Percentiles rank a stretch among this genome's conserved stretches.
Conservation (phyloP, 2,329 filamentous ascomycete genomes). For the Verticillium longisporum region DNA sequence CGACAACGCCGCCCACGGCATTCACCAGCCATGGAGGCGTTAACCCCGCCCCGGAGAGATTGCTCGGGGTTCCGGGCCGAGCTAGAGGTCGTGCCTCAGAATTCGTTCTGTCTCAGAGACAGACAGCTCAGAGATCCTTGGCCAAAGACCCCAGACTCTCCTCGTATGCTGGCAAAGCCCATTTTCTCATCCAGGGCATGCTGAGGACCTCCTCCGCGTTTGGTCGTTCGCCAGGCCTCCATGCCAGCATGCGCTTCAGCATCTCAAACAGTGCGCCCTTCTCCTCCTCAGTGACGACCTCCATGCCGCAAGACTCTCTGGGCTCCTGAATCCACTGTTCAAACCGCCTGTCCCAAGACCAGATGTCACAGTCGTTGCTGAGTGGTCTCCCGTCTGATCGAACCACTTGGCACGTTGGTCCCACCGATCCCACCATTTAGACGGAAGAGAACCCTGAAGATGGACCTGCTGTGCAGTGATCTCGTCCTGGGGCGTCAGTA, state of each 20-base stretch:
- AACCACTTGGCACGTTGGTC: conserved; percentile 10
- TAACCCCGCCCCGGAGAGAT: too few species aligned
- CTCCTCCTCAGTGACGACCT: conserved; percentile 8
- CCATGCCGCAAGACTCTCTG: conserved; percentile 6
- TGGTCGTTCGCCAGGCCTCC: conserved; percentile 11
- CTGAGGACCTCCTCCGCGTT: conserved; percentile 5
- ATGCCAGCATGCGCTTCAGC: conserved; percentile 12
- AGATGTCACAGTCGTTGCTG: conserved; percentile 8
- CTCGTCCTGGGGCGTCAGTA: conserved; percentile 18
- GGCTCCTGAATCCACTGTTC: conserved; percentile 12
- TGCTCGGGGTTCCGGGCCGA: too few species aligned
- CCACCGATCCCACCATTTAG: conserved; percentile 21
- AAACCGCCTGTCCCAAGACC: conserved; percentile 11
- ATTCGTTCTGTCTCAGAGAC: too few species aligned
- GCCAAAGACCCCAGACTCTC: not conserved
- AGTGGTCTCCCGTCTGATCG: conserved; percentile 7
- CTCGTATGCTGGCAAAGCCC: conserved; percentile 12
- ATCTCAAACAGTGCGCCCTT: conserved; percentile 13
- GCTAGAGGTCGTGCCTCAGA: too few species aligned
- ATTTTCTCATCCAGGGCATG: conserved; percentile 9
- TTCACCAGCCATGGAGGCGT: too few species aligned
- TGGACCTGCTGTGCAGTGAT: conserved; percentile 22
- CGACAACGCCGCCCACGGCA: too few species aligned
- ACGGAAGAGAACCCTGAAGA: conserved; percentile 19
- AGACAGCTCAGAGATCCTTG: too few species aligned